Conservation (phyloP, 768 basidiomycete species). For the Psilocybe subaeruginosa region DNA sequence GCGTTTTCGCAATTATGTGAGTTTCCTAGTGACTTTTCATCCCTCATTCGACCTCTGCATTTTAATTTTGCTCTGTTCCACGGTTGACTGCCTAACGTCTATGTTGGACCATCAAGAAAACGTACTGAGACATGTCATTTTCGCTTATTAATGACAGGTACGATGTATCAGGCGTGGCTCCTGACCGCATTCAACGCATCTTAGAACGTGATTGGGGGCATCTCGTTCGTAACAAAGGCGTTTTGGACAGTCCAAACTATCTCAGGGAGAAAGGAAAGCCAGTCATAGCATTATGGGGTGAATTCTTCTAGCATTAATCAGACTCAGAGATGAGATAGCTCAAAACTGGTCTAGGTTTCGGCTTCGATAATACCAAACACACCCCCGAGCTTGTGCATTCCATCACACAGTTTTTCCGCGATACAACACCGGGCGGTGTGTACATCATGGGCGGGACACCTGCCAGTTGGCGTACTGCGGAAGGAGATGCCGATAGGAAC, state of each 20-base stretch:
- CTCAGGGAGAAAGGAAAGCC: conserved; percentile 70
- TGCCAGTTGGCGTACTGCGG: conserved; percentile 74
- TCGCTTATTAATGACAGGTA: conserved; percentile 54
- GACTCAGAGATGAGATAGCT: neutral
- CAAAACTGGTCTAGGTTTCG: conserved; percentile 54
- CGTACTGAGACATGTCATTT: neutral
- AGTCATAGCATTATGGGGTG: conserved; percentile 78
- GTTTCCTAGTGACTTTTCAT: conserved; percentile 24
- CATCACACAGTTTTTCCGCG: conserved; percentile 60
- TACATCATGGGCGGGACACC: conserved; percentile 76
- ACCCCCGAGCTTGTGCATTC: conserved; percentile 60
- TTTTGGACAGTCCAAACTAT: conserved; percentile 76
- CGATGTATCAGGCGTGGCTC: conserved; percentile 78
- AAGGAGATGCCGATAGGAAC: conserved; percentile 70
- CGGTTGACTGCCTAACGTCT: neutral
- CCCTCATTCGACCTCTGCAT: neutral
- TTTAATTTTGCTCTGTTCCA: neutral
- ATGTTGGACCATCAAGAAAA: neutral
- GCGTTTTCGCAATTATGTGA: conserved; percentile 86
- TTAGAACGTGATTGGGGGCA: conserved; percentile 77
- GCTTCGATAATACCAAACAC: conserved; percentile 63
- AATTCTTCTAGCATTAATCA: conserved; percentile 2
- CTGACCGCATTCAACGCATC: conserved; percentile 67
- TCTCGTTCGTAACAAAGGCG: conserved; percentile 58
- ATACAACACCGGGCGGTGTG: conserved; percentile 69